Percentiles rank a stretch among this genome's conserved stretches.
These are phyloP conservation scores for Pichia heedii DNA, from an alignment of 805 yeast genomes.

Conservation along the genomic window DNA sequence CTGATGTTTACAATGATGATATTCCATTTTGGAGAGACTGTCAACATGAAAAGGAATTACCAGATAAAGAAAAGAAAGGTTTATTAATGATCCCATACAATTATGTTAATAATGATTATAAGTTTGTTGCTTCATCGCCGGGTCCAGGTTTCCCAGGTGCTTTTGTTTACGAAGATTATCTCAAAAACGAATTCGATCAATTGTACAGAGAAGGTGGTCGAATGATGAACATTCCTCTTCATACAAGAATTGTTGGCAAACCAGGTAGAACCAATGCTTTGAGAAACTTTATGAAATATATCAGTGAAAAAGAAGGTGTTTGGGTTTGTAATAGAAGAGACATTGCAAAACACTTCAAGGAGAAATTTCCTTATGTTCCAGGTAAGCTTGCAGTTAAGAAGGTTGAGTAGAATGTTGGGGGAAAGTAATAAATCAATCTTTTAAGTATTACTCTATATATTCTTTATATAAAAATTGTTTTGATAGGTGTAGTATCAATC, in stretches of 20 bases:
- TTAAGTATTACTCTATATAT: no score
- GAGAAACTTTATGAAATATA: conserved; percentile 29
- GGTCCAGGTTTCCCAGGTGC: conserved; percentile 21
- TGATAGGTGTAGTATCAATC: no score
- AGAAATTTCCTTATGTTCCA: not conserved
- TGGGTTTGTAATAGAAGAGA: conserved; percentile 24
- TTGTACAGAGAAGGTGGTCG: conserved; percentile 29
- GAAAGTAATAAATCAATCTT: no score
- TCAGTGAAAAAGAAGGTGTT: conserved; percentile 26
- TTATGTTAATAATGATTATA: conserved; percentile 22
- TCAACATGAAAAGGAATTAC: conserved; percentile 18
- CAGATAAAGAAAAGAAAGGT: conserved; percentile 17
- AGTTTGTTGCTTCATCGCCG: conserved; percentile 16
- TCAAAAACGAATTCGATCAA: conserved; percentile 30
- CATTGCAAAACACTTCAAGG: not conserved
- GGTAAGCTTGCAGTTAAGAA: not conserved
- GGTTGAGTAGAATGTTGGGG: no score
- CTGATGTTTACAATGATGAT: conserved; percentile 31
- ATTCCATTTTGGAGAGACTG: conserved; percentile 30
- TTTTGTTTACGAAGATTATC: conserved; percentile 21
- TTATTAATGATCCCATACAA: conserved; percentile 21
- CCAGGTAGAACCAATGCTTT: conserved; percentile 30
- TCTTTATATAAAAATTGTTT: no score
- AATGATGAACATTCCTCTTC: conserved; percentile 31
- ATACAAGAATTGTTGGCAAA: conserved; percentile 29